These are phyloP conservation scores for Geotrichum candidum DNA, from an alignment of 1,139 yeast species.

Conservation along the genomic window DNA sequence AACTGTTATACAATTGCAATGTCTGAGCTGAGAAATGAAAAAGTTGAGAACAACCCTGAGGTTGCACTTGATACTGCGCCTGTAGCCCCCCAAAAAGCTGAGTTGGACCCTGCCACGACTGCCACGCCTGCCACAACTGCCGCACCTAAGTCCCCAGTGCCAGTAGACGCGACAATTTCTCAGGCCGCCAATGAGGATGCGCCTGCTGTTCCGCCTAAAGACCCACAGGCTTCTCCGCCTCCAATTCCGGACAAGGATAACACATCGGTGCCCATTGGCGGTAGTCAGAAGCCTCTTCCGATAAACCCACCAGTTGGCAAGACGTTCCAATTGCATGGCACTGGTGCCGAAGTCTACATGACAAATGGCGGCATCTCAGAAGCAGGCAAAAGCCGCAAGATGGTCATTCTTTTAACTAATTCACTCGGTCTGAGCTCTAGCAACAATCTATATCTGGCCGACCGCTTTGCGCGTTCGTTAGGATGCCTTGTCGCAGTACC, in stretches of 20 bases:
- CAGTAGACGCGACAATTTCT: neutral
- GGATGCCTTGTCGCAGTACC: conserved; percentile 33
- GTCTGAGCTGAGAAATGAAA: neutral
- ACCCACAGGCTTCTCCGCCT: neutral
- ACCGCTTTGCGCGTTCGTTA: conserved; percentile 27
- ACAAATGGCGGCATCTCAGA: conserved; percentile 13
- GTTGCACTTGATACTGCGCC: neutral
- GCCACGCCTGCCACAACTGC: neutral
- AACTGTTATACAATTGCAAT: neutral
- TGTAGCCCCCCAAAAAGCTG: neutral
- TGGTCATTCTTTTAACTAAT: conserved; percentile 32
- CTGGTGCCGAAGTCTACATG: conserved; percentile 14
- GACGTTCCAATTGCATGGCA: conserved; percentile 9
- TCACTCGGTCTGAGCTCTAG: conserved; percentile 32
- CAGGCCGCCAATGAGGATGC: neutral
- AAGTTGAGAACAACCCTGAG: neutral
- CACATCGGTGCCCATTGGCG: neutral
- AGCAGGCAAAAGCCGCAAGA: conserved; percentile 2
- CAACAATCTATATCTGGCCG: conserved; percentile 33
- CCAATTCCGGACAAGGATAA: neutral
- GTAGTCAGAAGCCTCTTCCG: neutral
- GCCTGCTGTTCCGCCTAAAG: neutral
- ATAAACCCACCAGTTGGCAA: conserved; percentile 13
- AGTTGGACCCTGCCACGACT: neutral
- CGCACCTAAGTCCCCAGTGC: neutral